Conservation (phyloP, 2,329 filamentous ascomycete genomes). For the Colletotrichum cuscutae region DNA sequence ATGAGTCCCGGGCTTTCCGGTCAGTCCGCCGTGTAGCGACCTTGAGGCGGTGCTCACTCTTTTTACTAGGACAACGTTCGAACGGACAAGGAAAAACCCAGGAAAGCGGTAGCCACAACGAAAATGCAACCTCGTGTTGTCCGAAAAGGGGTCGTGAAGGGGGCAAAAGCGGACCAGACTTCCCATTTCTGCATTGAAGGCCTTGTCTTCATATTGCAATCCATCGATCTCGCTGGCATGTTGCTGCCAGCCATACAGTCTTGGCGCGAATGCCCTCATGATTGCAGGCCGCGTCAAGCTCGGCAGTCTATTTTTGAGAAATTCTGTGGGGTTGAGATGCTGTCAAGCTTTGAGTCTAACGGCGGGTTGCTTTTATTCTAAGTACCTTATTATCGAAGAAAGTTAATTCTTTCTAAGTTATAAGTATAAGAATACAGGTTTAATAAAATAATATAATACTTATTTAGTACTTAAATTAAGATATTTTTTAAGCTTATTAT, state of each 20-base stretch:
- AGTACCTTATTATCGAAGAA: too few species aligned
- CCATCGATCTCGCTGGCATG: background rate
- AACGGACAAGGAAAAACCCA: background rate
- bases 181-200: background rate
- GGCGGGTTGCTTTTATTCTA: background rate
- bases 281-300: background rate
- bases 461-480: too few species aligned
- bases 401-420: too few species aligned
- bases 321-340: background rate
- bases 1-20: conserved; percentile 4
- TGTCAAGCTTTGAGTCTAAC: background rate
- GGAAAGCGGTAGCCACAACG: too few species aligned
- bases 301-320: background rate
- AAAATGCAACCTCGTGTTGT: conserved; percentile 1
- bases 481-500: too few species aligned
- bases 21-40: background rate
- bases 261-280: too few species aligned
- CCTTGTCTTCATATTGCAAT: background rate
- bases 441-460: too few species aligned
- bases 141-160: background rate
- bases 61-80: background rate
- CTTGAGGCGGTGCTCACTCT: background rate
- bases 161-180: background rate
- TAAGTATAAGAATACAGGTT: too few species aligned
- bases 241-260: background rate